Base-by-base conservation (phyloP, 768 basidiomycete species). In the Russula compacta region DNA sequence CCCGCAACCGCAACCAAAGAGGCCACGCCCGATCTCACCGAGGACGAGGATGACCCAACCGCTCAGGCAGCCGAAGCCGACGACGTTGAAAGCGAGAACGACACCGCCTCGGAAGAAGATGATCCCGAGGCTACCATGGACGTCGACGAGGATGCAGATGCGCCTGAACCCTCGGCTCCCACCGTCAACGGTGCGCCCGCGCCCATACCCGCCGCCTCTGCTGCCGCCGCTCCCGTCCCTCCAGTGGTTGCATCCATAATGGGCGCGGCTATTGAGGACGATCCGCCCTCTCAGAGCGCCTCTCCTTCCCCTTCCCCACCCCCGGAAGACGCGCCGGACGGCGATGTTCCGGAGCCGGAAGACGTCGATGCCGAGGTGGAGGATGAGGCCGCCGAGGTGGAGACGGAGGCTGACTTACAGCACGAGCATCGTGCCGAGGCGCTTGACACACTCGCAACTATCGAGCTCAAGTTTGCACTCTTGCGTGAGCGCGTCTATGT, bases 391-490 rank as follows among this genome's bases (percentile, higher is more conserved):
- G 69, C 52, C 10, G 68, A 66, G 17, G 68, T 47, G 58, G 81
- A 81, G 60, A 70, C 78, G 8, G 86, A 87, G 57, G 76, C 79
- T 11, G 92, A 93, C 63, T 73, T 90, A 56, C 88, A 90, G 61
- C 87, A 87, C 48, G 87, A 86, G 0, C 88, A 91, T 70, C 80
- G 91, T 21, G 86, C 85, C 4, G 93, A 95, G 68, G 93, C 93
- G 0, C 79, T 98, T 59, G 92, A 94, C 60, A 86, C 87, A 0
- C 76, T 98, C 7, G 87, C 95, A 3, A 81, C 78, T 48, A 95
- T 99, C 67, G 95, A 99, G 70, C 83, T 98, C 73, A 92, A 90
- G 69, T 97, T 94, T 72, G 94, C 95, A 0, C 74, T 88, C 36
- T 72, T 98, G 58, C 76, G 95, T 50, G 94, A 98, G 71, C 78